phyloP scores from a whole-genome alignment of 2,329 filamentous ascomycete species.

The Trichoderma sp. region DNA sequence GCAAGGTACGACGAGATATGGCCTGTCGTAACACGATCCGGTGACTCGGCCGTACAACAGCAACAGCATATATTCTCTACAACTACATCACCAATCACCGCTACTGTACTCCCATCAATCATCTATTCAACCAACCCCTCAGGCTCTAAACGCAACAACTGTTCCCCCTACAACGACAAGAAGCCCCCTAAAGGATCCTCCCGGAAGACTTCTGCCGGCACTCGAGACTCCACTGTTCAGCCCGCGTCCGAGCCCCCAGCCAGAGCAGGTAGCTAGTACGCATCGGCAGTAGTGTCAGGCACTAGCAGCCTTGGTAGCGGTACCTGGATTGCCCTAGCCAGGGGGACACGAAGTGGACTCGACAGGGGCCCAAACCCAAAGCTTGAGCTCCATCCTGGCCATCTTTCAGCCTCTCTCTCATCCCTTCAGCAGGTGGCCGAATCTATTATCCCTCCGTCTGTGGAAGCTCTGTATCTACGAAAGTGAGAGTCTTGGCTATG shows the following conservation, averaged over 20 bases:
- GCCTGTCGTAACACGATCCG: background rate
- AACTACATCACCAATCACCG: background rate
- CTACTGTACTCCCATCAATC: background rate
- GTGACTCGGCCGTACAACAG: background rate
- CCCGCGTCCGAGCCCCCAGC: background rate
- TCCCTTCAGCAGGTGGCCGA: background rate
- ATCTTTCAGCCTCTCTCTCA: slow-evolving; percentile 8
- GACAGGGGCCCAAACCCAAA: background rate
- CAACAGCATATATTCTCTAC: background rate
- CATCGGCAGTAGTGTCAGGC: background rate
- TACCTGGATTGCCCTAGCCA: background rate
- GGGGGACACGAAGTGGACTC: background rate
- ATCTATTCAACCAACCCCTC: background rate
- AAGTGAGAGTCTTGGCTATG: background rate
- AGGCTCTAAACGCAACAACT: background rate
- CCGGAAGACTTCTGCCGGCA: slow-evolving; percentile 6
- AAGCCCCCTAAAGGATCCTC: background rate
- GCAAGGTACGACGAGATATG: background rate
- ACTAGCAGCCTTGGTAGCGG: background rate
- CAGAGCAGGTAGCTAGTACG: background rate
- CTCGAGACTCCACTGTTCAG: slow-evolving; percentile 12
- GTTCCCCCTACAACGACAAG: background rate
- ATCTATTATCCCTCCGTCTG: background rate
- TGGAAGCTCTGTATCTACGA: background rate
- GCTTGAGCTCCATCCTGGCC: background rate